phyloP scores from a whole-genome alignment of 148 eudicot genomes.

The Nepenthes mirabilis region DNA sequence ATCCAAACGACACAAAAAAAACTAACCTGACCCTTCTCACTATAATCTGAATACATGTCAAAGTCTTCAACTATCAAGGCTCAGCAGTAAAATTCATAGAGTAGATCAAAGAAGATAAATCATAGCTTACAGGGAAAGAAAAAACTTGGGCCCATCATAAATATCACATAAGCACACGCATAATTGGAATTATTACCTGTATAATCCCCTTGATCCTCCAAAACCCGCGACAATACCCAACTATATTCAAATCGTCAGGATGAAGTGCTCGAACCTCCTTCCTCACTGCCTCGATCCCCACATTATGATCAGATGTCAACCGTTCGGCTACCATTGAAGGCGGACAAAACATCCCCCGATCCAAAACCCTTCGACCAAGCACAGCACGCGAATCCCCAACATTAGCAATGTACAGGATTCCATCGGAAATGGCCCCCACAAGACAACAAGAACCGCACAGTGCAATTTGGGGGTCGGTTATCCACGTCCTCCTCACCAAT shows the following conservation, averaged over 20 bases:
- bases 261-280: constrained; percentile 47
- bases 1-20: no score
- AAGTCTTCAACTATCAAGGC: no score
- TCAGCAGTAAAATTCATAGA: no score
- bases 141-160: not conserved
- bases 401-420: constrained; percentile 46
- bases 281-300: constrained; percentile 38
- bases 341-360: constrained; percentile 4
- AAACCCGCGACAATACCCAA: constrained; percentile 33
- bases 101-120: no score
- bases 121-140: no score
- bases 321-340: constrained; percentile 32
- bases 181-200: constrained; percentile 22
- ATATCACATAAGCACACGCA: constrained; percentile 2
- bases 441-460: constrained; percentile 54
- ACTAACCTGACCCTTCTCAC: no score
- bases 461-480: constrained; percentile 25
- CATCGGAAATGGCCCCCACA: constrained; percentile 45
- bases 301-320: constrained; percentile 55
- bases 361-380: constrained; percentile 25
- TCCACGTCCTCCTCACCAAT: constrained; percentile 21
- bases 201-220: constrained; percentile 71
- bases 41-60: no score
- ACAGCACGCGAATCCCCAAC: constrained; percentile 68
- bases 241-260: constrained; percentile 45